Conservation (phyloP, 192 early-diverging fungal species). For the Coemansia sp. region DNA sequence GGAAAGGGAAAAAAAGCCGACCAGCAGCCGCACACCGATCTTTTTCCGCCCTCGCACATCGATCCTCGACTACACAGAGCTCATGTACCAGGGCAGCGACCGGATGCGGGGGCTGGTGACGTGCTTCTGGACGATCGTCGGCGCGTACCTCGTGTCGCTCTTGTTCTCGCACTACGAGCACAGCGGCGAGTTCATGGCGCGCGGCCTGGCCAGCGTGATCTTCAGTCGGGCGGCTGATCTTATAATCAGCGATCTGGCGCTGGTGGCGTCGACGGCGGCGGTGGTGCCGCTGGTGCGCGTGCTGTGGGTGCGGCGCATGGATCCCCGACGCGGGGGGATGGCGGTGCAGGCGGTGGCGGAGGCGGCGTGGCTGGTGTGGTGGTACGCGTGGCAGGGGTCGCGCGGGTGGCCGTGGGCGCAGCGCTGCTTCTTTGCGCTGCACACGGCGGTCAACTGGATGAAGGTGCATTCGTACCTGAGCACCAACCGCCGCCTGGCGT, state of each 20-base stretch:
- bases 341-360: conserved; percentile 63
- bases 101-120: conserved; percentile 49
- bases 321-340: conserved; percentile 60
- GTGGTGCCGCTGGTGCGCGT: conserved; percentile 58
- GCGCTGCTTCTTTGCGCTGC: conserved; percentile 83
- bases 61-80: conserved; percentile 57
- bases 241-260: conserved; percentile 68
- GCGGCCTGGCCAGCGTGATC: conserved; percentile 30
- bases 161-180: conserved; percentile 44
- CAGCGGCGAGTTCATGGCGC: conserved; percentile 40
- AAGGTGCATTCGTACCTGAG: conserved; percentile 94
- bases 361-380: conserved; percentile 62
- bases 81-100: conserved; percentile 56
- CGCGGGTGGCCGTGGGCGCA: conserved; percentile 91
- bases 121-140: conserved; percentile 56
- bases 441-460: conserved; percentile 93
- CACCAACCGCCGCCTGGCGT: conserved; percentile 75
- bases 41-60: conserved; percentile 44
- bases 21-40: conserved; percentile 24
- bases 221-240: conserved; percentile 64
- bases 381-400: conserved; percentile 61
- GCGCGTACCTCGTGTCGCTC: conserved; percentile 46
- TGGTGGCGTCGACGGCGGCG: conserved; percentile 69
- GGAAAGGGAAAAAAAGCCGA: too few species aligned
- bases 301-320: conserved; percentile 26